phyloP scores from a whole-genome alignment of 1,139 yeast genomes.

The Suhomyces yuchorum region DNA sequence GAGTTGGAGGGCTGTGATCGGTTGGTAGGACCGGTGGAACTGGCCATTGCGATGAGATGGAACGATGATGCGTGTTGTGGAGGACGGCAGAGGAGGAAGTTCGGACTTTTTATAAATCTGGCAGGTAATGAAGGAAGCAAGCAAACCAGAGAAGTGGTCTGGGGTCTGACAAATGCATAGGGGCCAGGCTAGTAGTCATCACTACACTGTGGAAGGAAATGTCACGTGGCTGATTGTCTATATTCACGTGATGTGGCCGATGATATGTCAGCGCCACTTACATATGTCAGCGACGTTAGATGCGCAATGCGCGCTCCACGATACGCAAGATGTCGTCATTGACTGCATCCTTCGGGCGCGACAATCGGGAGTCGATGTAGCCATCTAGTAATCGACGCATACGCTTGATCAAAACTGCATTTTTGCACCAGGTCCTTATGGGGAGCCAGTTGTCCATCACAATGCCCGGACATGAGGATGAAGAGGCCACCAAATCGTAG shows the following conservation, averaged over 20 bases:
- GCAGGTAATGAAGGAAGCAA: not conserved
- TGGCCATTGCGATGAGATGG: not conserved
- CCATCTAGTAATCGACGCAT: slow-evolving; percentile 66
- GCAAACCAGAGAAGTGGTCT: not conserved
- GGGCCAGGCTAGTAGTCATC: not conserved
- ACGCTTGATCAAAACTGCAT: slow-evolving; percentile 80
- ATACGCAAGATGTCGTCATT: slow-evolving; percentile 15
- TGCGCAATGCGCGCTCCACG: slow-evolving; percentile 13
- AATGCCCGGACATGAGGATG: slow-evolving; percentile 36
- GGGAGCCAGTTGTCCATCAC: slow-evolving; percentile 49
- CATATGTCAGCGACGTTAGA: not conserved
- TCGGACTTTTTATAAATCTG: not conserved
- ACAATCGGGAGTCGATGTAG: slow-evolving; percentile 58
- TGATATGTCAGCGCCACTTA: not conserved
- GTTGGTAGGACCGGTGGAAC: not conserved
- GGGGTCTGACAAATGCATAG: not conserved
- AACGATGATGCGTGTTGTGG: no score
- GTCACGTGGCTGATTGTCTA: not conserved
- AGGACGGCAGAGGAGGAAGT: no score
- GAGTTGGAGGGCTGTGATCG: not conserved
- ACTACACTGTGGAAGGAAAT: not conserved
- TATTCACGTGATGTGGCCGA: not conserved
- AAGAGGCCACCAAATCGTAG: slow-evolving; percentile 58
- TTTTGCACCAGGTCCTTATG: slow-evolving; percentile 95
- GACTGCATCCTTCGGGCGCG: slow-evolving; percentile 24